A percentile compares a stretch with the other conserved stretches of the same genome.
Evolutionary conservation across 2,329 filamentous ascomycete species (phyloP).

Genomic region (Exophiala xenobiotica): DNA sequence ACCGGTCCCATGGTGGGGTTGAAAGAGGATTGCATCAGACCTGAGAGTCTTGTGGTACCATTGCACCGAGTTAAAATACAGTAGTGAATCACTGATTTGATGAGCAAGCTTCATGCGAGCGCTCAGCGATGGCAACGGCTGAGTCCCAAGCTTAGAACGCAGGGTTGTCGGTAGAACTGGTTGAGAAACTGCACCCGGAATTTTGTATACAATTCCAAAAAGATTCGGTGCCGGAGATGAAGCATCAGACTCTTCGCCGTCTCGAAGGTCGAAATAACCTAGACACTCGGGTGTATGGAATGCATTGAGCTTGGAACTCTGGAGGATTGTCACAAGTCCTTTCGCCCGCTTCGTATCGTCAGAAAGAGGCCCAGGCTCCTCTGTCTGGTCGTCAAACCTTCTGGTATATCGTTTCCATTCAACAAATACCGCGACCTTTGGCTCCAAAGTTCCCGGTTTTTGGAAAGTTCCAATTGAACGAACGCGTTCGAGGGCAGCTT

Average conservation of each 20-base stretch:
- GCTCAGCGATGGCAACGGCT: constrained; percentile 51
- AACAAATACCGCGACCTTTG: constrained; percentile 2
- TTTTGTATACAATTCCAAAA: constrained; percentile 56
- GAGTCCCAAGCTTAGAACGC: constrained; percentile 45
- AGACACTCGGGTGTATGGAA: constrained; percentile 55
- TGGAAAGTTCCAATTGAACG: constrained; percentile 3
- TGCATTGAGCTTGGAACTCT: constrained; percentile 29
- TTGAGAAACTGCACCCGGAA: constrained; percentile 23
- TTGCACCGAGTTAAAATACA: constrained; percentile 56
- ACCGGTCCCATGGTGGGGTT: constrained; percentile 32
- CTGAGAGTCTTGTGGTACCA: constrained; percentile 61
- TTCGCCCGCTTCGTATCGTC: constrained; percentile 50
- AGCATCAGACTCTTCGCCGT: constrained; percentile 5
- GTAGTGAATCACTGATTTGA: constrained; percentile 54
- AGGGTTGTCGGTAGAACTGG: constrained; percentile 48
- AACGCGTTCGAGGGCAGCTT: background rate
- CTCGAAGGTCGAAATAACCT: constrained; percentile 51
- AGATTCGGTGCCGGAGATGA: constrained; percentile 37
- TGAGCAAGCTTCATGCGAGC: constrained; percentile 53
- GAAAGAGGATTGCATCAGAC: constrained; percentile 55
- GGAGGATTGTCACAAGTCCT: constrained; percentile 44
- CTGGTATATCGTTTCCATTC: constrained; percentile 30
- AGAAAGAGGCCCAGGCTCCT: constrained; percentile 41
- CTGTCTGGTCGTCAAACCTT: constrained; percentile 23
- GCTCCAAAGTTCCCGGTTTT: background rate